A percentile compares a stretch with the other conserved stretches of the same genome.
phyloP scores from a whole-genome alignment of 495 filamentous ascomycete species.

The Aspergillus olivimuriae region DNA sequence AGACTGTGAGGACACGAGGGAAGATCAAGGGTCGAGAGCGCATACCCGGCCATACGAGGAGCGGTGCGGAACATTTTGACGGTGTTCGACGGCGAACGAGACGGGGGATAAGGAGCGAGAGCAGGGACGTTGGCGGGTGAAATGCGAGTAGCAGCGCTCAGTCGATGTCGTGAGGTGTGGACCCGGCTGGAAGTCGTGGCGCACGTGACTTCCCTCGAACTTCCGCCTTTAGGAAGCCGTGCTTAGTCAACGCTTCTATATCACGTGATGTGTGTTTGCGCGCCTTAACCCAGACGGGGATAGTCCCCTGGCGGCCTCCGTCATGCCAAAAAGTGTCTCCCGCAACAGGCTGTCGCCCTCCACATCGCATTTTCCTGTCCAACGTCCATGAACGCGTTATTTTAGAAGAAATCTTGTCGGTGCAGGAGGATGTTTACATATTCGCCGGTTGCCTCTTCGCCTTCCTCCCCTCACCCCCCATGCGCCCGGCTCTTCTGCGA shows the following conservation, averaged over 20 bases:
- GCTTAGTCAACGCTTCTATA: slow-evolving; percentile 17
- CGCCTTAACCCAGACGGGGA: slow-evolving; percentile 17
- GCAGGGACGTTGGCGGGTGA: slow-evolving; percentile 20
- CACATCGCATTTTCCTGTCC: no score
- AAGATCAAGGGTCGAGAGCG: slow-evolving; percentile 4
- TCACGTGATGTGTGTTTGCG: slow-evolving; percentile 14
- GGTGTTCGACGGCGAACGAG: slow-evolving; percentile 25
- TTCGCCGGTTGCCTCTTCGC: slow-evolving; percentile 10
- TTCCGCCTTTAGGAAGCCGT: slow-evolving; percentile 26
- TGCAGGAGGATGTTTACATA: slow-evolving; percentile 25
- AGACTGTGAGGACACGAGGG: neutral
- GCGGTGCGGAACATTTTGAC: slow-evolving; percentile 44
- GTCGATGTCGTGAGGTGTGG: slow-evolving; percentile 31
- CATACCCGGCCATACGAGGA: slow-evolving; percentile 44
- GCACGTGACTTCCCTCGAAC: slow-evolving; percentile 30
- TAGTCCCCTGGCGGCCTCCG: slow-evolving; percentile 14
- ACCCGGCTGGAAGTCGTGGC: slow-evolving; percentile 18
- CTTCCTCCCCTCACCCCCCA: slow-evolving; percentile 22
- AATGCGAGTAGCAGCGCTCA: slow-evolving; percentile 16
- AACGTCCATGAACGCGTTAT: no score
- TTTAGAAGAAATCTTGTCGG: no score
- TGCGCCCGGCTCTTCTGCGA: slow-evolving; percentile 51
- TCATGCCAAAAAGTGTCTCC: slow-evolving; percentile 13
- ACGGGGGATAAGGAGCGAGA: slow-evolving; percentile 18
- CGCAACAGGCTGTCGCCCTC: no score